Evolutionary conservation across 2,329 filamentous ascomycete species (phyloP).

Genomic region (Clarireedia paspali): DNA sequence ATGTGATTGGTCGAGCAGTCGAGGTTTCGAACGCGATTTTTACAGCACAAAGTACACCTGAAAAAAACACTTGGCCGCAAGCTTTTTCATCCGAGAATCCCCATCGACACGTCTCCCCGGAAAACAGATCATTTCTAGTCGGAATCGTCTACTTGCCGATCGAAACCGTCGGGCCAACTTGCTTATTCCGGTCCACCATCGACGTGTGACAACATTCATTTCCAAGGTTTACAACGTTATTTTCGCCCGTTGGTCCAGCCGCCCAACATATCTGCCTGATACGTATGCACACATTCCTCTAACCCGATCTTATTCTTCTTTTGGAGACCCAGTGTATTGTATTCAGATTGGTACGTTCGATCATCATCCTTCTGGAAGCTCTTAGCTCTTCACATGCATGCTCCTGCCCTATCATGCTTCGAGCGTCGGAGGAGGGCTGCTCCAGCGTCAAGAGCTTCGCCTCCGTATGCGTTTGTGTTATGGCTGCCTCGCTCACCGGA

Average conservation of each 20-base stretch:
- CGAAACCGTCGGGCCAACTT: neutral
- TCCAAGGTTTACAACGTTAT: neutral
- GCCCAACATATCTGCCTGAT: neutral
- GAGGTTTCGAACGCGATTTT: neutral
- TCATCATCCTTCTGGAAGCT: neutral
- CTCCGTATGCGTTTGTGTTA: neutral
- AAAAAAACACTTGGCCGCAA: neutral
- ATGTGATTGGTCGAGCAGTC: no score
- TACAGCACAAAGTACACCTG: neutral
- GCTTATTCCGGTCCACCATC: neutral
- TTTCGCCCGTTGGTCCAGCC: neutral
- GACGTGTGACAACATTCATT: neutral
- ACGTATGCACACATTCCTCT: neutral
- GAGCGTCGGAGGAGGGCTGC: neutral
- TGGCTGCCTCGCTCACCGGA: neutral
- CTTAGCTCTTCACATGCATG: neutral
- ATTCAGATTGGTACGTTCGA: neutral
- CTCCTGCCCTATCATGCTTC: neutral
- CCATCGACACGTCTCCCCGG: neutral
- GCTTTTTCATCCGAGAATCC: neutral
- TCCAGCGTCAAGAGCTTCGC: neutral
- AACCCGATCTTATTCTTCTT: neutral
- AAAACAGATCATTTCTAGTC: neutral
- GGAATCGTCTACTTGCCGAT: neutral
- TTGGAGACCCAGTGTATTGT: neutral